Base-by-base conservation (phyloP, 495 filamentous ascomycete species). In the Lophium mytilinum region DNA sequence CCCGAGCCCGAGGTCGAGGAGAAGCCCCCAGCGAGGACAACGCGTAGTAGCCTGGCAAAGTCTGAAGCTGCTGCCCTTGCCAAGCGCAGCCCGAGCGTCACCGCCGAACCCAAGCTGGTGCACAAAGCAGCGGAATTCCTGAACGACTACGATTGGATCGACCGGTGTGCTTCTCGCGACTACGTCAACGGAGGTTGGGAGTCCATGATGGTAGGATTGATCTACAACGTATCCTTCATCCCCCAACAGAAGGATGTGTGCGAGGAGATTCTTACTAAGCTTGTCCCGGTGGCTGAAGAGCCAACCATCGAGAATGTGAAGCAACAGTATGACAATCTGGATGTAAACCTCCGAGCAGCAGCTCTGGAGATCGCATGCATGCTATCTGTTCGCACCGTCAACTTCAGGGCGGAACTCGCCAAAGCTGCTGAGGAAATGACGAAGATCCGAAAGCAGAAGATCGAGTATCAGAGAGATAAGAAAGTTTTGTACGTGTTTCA, bases 111-210 rank as follows among this genome's bases (percentile, higher is more conserved):
- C 8, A 68, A 65, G 47, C 43, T 61, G 36, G 37, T 55, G 4
- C 68, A 74, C 52, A 86, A 86, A 34, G 93, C 90, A n/a, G 77
- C 81, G 8, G 90, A 96, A 63, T 80, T 95, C 66, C 75, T 88
- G 36, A 73, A 74, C 0, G 78, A 79, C 3, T 87, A 86, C 58
- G 78, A 84, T 56, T 98, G 93, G 93, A 83, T 93, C 58, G 84
- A 93, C 60, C 82, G 85, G 46, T 74, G 95, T 17, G 81, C 82
- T 62, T 85, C 86, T 57, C 85, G 93, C 10, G 86, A 96, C 61
- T 96, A 96, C 71, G 78, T 83, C 50, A 82, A 93, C 39, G 94
- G 92, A 50, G 90, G 89, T 34, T 98, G 93, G 93, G 80, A 96
- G 65, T 64, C 88, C 55, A 90, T 96, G 53, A 78, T 98, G 67